Evolutionary conservation across 1,139 yeast genomes (phyloP).

Genomic region (Magnusiomyces paraingens): DNA sequence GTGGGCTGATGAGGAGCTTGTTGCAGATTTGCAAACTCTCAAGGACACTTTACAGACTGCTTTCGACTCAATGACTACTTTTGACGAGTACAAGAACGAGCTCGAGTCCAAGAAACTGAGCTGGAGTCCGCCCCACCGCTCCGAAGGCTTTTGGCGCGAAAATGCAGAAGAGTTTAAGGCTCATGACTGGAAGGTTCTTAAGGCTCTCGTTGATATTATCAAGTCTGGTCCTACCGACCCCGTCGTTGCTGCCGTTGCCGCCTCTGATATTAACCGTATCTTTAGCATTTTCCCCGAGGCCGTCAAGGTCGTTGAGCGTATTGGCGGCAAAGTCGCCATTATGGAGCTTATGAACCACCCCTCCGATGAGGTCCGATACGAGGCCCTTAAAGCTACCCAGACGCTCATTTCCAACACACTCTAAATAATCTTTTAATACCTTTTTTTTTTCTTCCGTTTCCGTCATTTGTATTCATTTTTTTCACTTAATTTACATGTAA

Average conservation of each 20-base stretch:
- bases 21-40: slow-evolving; percentile 59
- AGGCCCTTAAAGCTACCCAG: slow-evolving; percentile 92
- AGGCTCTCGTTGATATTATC: slow-evolving; percentile 41
- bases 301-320: slow-evolving; percentile 42
- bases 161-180: slow-evolving; percentile 72
- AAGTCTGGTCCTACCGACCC: slow-evolving; percentile 25
- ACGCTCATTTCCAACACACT: slow-evolving; percentile 74
- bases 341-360: slow-evolving; percentile 81
- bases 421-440: slow-evolving; percentile 18
- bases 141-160: slow-evolving; percentile 84
- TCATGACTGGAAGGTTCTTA: slow-evolving; percentile 65
- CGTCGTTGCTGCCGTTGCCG: slow-evolving; percentile 44
- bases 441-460: not conserved
- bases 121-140: slow-evolving; percentile 93
- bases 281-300: slow-evolving; percentile 58
- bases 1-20: slow-evolving; percentile 91
- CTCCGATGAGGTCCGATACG: slow-evolving; percentile 85
- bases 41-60: slow-evolving; percentile 58
- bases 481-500: not conserved
- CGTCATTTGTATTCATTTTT: not conserved
- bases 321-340: slow-evolving; percentile 62
- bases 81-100: slow-evolving; percentile 88
- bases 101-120: slow-evolving; percentile 67
- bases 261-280: slow-evolving; percentile 72
- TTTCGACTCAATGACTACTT: slow-evolving; percentile 75